Evolutionary conservation across 805 yeast species (phyloP).

Genomic region (Kregervanrija pseudodelftensis): DNA sequence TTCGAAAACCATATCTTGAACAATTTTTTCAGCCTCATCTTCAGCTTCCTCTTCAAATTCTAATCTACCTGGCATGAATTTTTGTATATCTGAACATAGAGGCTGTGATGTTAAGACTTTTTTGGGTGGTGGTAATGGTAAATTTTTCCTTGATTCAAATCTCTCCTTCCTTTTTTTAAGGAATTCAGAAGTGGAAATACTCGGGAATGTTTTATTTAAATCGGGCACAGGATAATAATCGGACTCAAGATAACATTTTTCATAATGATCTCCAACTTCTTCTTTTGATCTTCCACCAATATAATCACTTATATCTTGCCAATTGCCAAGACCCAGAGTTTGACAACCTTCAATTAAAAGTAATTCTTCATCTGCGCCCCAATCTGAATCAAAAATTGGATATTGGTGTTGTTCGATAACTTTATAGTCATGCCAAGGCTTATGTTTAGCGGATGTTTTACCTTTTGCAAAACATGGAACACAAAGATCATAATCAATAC

Average conservation of each 20-base stretch:
- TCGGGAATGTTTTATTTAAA: slow-evolving; percentile 59
- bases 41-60: slow-evolving; percentile 96
- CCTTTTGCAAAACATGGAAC: slow-evolving; percentile 96
- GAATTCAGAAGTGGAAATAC: slow-evolving; percentile 62
- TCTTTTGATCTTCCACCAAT: slow-evolving; percentile 89
- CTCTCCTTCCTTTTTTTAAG: slow-evolving; percentile 59
- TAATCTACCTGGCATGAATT: slow-evolving; percentile 96
- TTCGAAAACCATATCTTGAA: slow-evolving; percentile 93
- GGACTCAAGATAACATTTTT: slow-evolving; percentile 60
- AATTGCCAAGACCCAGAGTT: slow-evolving; percentile 85
- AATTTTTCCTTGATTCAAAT: slow-evolving; percentile 62
- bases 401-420: slow-evolving; percentile 92
- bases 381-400: slow-evolving; percentile 80
- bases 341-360: slow-evolving; percentile 87
- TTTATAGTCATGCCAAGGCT: slow-evolving; percentile 89
- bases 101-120: slow-evolving; percentile 93
- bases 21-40: slow-evolving; percentile 90
- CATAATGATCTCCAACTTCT: slow-evolving; percentile 84
- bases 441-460: slow-evolving; percentile 69
- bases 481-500: slow-evolving; percentile 93
- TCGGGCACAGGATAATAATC: slow-evolving; percentile 84
- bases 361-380: slow-evolving; percentile 99
- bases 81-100: slow-evolving; percentile 93
- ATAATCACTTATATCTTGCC: slow-evolving; percentile 98
- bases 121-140: slow-evolving; percentile 77